Conservation (phyloP, 139 green algal species). For the Picochlorum sp. region DNA sequence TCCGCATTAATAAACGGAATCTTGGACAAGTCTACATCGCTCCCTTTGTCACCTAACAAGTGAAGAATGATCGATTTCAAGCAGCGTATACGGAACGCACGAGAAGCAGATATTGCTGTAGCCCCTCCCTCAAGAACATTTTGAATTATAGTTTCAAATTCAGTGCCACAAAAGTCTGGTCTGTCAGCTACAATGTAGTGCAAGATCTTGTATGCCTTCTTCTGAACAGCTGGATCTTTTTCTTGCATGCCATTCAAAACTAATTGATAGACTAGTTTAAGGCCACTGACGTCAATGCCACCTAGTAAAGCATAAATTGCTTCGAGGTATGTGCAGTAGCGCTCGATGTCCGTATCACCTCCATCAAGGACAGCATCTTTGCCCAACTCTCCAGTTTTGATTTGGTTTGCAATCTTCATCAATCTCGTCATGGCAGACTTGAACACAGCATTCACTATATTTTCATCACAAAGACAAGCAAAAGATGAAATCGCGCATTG, state of each 20-base stretch:
- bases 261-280: slow-evolving; percentile 61
- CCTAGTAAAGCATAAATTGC: slow-evolving; percentile 58
- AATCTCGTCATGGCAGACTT: slow-evolving; percentile 57
- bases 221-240: slow-evolving; percentile 72
- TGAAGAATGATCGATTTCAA: slow-evolving; percentile 38
- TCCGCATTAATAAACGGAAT: not conserved
- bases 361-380: slow-evolving; percentile 50
- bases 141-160: slow-evolving; percentile 43
- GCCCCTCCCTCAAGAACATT: slow-evolving; percentile 33
- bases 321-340: slow-evolving; percentile 77
- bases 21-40: not conserved
- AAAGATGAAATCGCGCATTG: slow-evolving; percentile 54
- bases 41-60: slow-evolving; percentile 10
- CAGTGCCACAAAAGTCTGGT: slow-evolving; percentile 10
- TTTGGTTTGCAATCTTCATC: slow-evolving; percentile 50
- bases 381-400: slow-evolving; percentile 38
- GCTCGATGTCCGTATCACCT: slow-evolving; percentile 40
- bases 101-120: slow-evolving; percentile 48
- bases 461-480: slow-evolving; percentile 41
- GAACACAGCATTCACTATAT: slow-evolving; percentile 54
- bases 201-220: slow-evolving; percentile 90
- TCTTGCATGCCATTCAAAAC: slow-evolving; percentile 41
- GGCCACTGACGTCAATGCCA: slow-evolving; percentile 50
- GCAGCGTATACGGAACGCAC: slow-evolving; percentile 71
- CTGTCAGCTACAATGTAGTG: slow-evolving; percentile 51